Percentiles rank a stretch among this genome's conserved stretches.
These are phyloP conservation scores for Davidsoniella virescens DNA, from an alignment of 2,329 filamentous ascomycete species.

Conservation along the genomic window DNA sequence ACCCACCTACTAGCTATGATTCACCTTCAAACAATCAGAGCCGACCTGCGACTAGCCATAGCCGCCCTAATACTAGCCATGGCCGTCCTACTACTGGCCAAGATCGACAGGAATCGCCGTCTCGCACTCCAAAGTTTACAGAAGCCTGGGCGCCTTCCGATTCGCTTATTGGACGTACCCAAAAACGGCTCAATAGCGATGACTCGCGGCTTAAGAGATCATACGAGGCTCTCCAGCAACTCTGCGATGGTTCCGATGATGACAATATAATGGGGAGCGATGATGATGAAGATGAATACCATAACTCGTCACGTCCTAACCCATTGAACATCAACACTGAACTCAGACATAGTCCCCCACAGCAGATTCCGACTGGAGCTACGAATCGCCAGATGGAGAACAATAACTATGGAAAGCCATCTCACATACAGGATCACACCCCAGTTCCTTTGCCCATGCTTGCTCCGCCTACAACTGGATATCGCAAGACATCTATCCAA, in stretches of 20 bases:
- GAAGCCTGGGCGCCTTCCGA: slow-evolving; percentile 40
- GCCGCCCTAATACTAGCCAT: neutral
- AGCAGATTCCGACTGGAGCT: slow-evolving; percentile 1
- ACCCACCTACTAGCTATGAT: neutral
- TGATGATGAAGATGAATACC: slow-evolving; percentile 24
- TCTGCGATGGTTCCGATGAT: slow-evolving; percentile 28
- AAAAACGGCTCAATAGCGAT: slow-evolving; percentile 30
- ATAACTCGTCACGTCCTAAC: slow-evolving; percentile 38
- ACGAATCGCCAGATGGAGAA: neutral
- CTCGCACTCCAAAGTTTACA: slow-evolving; percentile 32
- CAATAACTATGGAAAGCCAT: neutral
- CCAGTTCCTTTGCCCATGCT: slow-evolving; percentile 2
- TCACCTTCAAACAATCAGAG: slow-evolving; percentile 10
- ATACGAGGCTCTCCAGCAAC: slow-evolving; percentile 32
- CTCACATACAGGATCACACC: neutral
- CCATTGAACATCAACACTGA: slow-evolving; percentile 18
- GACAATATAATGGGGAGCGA: slow-evolving; percentile 20
- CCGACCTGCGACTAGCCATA: slow-evolving; percentile 1
- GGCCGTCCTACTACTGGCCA: slow-evolving; percentile 1
- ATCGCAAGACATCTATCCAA: slow-evolving; percentile 33
- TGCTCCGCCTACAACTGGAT: slow-evolving; percentile 8
- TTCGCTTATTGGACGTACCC: slow-evolving; percentile 36
- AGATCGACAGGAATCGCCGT: slow-evolving; percentile 9
- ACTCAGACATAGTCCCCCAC: too few relatives aligned
- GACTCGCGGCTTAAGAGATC: slow-evolving; percentile 21